Evolutionary conservation across 805 yeast genomes (phyloP).

Genomic region (Tetrapisispora fleetii): DNA sequence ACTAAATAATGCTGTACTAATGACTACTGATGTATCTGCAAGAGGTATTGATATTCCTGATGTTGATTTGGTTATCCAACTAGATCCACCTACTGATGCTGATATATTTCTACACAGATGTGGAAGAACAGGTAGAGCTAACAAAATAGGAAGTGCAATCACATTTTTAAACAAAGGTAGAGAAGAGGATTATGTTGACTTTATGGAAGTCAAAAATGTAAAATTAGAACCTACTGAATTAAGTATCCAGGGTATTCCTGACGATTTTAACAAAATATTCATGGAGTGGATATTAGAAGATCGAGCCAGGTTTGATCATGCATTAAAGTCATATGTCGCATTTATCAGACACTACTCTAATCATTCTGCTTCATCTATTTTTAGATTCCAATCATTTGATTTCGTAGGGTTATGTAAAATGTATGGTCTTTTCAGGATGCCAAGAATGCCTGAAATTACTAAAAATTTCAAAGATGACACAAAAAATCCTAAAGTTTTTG

Average conservation of each 20-base stretch:
- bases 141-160: constrained; percentile 68
- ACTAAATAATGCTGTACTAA: constrained; percentile 44
- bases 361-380: constrained; percentile 82
- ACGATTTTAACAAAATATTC: constrained; percentile 21
- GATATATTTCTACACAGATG: constrained; percentile 86
- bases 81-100: constrained; percentile 92
- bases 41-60: constrained; percentile 93
- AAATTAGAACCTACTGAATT: constrained; percentile 34
- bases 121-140: constrained; percentile 94
- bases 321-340: constrained; percentile 72
- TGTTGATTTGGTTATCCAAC: constrained; percentile 85
- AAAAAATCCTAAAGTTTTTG: constrained; percentile 21
- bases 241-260: constrained; percentile 6
- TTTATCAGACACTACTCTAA: constrained; percentile 76
- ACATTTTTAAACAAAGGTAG: constrained; percentile 63
- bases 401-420: constrained; percentile 60
- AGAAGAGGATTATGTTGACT: constrained; percentile 74
- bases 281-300: constrained; percentile 58
- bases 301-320: constrained; percentile 72
- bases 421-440: constrained; percentile 75
- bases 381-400: constrained; percentile 63
- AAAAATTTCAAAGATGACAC: constrained; percentile 42
- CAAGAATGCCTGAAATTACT: constrained; percentile 87
- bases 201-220: constrained; percentile 65
- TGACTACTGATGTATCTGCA: constrained; percentile 98